phyloP scores from a whole-genome alignment of 2,329 filamentous ascomycete genomes.

The Exophiala xenobiotica region DNA sequence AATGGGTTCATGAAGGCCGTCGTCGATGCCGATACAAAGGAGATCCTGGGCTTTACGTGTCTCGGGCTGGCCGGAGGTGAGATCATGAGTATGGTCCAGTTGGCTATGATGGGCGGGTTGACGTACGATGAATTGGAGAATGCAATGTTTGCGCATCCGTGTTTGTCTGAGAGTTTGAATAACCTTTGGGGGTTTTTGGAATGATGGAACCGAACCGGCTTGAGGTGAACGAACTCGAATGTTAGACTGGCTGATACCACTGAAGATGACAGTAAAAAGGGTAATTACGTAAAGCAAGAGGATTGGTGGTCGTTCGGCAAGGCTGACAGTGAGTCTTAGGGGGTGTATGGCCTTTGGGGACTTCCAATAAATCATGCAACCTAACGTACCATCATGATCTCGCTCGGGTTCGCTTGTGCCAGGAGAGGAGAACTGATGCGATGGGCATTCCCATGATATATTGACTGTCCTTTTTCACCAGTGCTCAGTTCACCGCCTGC shows the following conservation, averaged over 20 bases:
- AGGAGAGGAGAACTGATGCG: not conserved
- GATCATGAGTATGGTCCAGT: constrained; percentile 55
- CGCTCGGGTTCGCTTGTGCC: too few species aligned
- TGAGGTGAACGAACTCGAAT: too few species aligned
- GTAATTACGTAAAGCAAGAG: too few species aligned
- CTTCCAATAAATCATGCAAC: too few species aligned
- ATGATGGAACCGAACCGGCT: too few species aligned
- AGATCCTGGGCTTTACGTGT: constrained; percentile 55
- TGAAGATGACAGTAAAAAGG: too few species aligned
- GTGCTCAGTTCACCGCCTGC: not conserved
- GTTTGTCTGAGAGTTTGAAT: constrained; percentile 53
- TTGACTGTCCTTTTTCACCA: not conserved
- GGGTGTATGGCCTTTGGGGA: too few species aligned
- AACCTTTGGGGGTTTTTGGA: constrained; percentile 49
- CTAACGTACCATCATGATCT: too few species aligned
- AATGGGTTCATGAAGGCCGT: constrained; percentile 55
- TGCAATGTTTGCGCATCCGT: constrained; percentile 53
- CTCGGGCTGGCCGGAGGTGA: constrained; percentile 54
- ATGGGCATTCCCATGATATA: not conserved
- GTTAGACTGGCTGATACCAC: too few species aligned
- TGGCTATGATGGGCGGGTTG: constrained; percentile 52
- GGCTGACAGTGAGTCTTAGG: too few species aligned
- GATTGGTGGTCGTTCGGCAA: too few species aligned
- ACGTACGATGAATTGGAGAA: constrained; percentile 48
- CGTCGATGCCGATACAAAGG: constrained; percentile 48